These are phyloP conservation scores for Melampsora americana DNA, from an alignment of 1,284 basidiomycete genomes.

Conservation along the genomic window DNA sequence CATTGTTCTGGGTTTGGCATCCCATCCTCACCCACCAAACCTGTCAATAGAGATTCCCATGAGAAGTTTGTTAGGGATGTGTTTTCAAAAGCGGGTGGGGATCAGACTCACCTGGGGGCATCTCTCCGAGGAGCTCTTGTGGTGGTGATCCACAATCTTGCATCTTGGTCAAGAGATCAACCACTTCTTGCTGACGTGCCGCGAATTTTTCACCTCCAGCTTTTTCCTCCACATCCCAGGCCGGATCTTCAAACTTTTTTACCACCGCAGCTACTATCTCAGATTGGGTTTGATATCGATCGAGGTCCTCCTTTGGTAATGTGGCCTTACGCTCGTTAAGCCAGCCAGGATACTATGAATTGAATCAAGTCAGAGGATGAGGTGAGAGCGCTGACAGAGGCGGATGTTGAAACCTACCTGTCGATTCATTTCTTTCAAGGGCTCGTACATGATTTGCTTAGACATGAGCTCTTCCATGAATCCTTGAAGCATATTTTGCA, in stretches of 20 bases:
- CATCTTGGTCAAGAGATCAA: conserved; percentile 64
- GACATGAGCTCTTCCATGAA: conserved; percentile 94
- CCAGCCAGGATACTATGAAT: conserved; percentile 73
- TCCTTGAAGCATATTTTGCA: conserved; percentile 74
- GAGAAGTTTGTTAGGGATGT: neutral
- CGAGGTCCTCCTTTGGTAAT: conserved; percentile 64
- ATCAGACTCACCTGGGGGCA: conserved; percentile 65
- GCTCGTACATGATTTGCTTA: conserved; percentile 88
- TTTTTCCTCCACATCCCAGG: conserved; percentile 50
- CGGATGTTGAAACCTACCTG: conserved; percentile 62
- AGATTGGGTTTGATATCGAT: conserved; percentile 69
- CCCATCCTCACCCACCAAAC: conserved; percentile 36
- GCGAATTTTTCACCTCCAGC: conserved; percentile 61
- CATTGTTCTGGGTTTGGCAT: conserved; percentile 43
- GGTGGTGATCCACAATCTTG: conserved; percentile 83
- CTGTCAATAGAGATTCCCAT: neutral
- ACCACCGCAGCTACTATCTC: conserved; percentile 66
- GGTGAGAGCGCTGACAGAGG: neutral
- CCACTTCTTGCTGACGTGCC: conserved; percentile 61
- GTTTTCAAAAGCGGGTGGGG: neutral
- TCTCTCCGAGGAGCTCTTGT: conserved; percentile 81
- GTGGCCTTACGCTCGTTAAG: conserved; percentile 61
- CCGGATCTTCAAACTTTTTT: conserved; percentile 67
- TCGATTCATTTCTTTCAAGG: conserved; percentile 77
- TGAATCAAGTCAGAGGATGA: conserved; percentile 5